These are phyloP conservation scores for Crassisporium funariophilum DNA, from an alignment of 768 basidiomycete species.

Conservation along the genomic window DNA sequence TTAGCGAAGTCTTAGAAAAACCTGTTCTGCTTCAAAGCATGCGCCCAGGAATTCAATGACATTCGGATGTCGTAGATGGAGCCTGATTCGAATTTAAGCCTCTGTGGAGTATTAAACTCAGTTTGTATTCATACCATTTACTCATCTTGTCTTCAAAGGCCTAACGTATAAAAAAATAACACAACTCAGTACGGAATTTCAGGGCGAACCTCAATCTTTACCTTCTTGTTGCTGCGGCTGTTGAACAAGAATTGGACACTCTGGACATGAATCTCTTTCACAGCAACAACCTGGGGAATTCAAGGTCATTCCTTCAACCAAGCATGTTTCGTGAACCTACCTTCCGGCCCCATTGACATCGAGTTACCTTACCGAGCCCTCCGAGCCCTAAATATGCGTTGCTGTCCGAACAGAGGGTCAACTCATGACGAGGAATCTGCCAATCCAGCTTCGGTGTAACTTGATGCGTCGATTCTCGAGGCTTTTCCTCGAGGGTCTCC, in stretches of 20 bases:
- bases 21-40: too few species aligned
- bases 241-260: background rate
- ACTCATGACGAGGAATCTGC: background rate
- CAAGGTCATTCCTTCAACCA: background rate
- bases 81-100: too few species aligned
- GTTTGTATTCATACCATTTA: too few species aligned
- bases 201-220: too few species aligned
- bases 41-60: too few species aligned
- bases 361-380: constrained; percentile 4
- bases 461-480: too few species aligned
- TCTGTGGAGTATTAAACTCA: too few species aligned
- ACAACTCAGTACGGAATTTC: too few species aligned
- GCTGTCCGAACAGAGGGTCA: background rate
- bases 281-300: constrained; percentile 5
- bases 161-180: too few species aligned
- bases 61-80: too few species aligned
- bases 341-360: background rate
- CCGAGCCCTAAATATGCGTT: constrained; percentile 1
- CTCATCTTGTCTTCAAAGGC: too few species aligned
- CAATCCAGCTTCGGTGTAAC: background rate
- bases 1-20: too few species aligned
- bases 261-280: constrained; percentile 6
- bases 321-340: background rate
- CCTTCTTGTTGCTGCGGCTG: constrained; percentile 1
- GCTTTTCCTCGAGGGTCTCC: background rate